A percentile compares a stretch with the other conserved stretches of the same genome.
Conservation (phyloP, 108 stramenopile species). For the Halocafeteria seosinensis region DNA sequence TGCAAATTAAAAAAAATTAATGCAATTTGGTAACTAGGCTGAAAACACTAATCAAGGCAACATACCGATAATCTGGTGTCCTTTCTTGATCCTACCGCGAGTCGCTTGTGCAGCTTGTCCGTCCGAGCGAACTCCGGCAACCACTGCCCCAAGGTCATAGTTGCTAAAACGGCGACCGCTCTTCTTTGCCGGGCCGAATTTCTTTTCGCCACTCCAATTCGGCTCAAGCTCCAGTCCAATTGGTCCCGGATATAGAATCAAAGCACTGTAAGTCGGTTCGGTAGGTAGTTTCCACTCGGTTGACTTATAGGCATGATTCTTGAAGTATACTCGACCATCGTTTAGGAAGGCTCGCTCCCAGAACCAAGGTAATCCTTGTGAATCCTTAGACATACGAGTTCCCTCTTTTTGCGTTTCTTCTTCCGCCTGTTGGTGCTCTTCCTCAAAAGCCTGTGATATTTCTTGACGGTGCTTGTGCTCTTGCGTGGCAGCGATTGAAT, state of each 20-base stretch:
- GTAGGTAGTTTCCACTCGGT: not conserved
- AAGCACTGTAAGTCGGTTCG: not conserved
- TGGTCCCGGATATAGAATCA: not conserved
- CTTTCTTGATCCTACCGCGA: not conserved
- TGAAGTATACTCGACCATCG: not conserved
- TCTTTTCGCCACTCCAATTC: not conserved
- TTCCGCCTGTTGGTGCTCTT: no score
- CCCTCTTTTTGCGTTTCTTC: no score
- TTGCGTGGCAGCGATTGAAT: no score
- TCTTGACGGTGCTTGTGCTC: no score
- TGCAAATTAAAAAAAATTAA: no score
- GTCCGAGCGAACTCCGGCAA: not conserved
- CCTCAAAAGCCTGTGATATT: no score
- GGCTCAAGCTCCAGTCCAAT: not conserved
- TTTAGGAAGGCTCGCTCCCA: no score
- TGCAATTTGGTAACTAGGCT: no score
- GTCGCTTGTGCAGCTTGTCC: not conserved
- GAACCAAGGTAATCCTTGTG: no score
- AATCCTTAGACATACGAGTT: no score
- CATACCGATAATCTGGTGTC: no score
- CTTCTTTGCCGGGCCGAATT: not conserved
- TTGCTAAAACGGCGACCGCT: not conserved
- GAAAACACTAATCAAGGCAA: no score
- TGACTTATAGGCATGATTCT: not conserved
- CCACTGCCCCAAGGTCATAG: not conserved